phyloP scores from a whole-genome alignment of 164 flowering plant species.

The Platanus orientalis region DNA sequence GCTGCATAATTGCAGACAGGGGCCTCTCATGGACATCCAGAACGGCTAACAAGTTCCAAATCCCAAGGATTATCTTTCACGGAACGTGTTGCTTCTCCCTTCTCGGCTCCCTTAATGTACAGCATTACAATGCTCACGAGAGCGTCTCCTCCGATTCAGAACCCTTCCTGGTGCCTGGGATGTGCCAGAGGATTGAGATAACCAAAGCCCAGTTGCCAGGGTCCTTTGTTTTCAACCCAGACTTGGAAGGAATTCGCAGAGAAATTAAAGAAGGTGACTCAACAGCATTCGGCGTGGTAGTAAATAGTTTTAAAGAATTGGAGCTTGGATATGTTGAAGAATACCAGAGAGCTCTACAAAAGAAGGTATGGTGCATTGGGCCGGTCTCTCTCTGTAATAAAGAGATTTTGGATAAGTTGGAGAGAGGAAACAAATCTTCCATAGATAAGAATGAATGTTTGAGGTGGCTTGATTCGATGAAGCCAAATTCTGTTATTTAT shows the following conservation, averaged over 20 bases:
- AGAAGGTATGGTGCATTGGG: slow-evolving; percentile 41
- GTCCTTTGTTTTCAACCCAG: no score
- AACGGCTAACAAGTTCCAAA: slow-evolving; percentile 24
- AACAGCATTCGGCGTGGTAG: slow-evolving; percentile 29
- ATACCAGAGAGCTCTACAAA: slow-evolving; percentile 17
- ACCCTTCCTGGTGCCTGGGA: slow-evolving; percentile 28
- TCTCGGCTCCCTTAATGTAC: slow-evolving; percentile 15
- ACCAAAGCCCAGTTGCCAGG: slow-evolving; percentile 31
- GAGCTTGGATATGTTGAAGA: slow-evolving; percentile 26
- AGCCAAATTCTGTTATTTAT: slow-evolving; percentile 31
- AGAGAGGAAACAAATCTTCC: slow-evolving; percentile 33
- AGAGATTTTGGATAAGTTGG: slow-evolving; percentile 19
- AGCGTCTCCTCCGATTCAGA: slow-evolving; percentile 20
- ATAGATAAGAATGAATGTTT: slow-evolving; percentile 22
- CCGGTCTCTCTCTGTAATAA: slow-evolving; percentile 38
- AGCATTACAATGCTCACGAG: slow-evolving; percentile 16
- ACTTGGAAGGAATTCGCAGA: slow-evolving; percentile 24
- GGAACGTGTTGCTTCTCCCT: slow-evolving; percentile 31
- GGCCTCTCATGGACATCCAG: slow-evolving; percentile 35
- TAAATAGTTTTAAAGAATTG: slow-evolving; percentile 37
- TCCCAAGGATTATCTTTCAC: slow-evolving; percentile 47
- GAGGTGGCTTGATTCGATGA: slow-evolving; percentile 34
- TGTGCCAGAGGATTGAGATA: slow-evolving; percentile 32
- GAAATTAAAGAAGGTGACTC: slow-evolving; percentile 25
- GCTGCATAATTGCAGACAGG: slow-evolving; percentile 46